Evolutionary conservation across 164 flowering plant species (phyloP).

Genomic region (Magnolia sinica): DNA sequence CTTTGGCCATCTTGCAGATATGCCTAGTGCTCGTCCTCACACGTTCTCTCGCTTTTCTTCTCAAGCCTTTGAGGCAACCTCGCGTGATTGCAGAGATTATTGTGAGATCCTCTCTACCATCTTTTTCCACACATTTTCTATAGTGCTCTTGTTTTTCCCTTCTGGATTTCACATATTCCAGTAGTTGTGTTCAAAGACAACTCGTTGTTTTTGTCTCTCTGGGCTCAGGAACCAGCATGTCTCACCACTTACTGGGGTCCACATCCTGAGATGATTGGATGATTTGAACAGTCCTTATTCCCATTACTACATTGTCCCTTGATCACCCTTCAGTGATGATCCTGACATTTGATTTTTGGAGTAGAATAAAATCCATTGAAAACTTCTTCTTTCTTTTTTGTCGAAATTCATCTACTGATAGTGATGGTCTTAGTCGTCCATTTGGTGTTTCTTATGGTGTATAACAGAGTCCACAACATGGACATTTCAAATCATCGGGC

Average conservation of each 20-base stretch:
- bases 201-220: background rate
- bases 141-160: background rate
- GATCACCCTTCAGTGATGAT: background rate
- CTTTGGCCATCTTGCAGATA: conserved; percentile 73
- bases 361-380: no score
- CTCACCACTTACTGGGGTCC: no score
- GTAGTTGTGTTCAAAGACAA: background rate
- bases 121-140: background rate
- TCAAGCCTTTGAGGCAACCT: conserved; percentile 76
- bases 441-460: no score
- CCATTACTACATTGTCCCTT: background rate
- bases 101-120: conserved; percentile 34
- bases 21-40: conserved; percentile 12
- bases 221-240: background rate
- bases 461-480: no score
- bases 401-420: no score
- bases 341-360: no score
- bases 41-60: conserved; percentile 62
- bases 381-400: no score
- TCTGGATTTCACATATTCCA: background rate
- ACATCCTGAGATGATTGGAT: no score
- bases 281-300: background rate
- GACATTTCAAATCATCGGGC: background rate
- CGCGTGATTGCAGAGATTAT: conserved; percentile 86
- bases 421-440: no score